Evolutionary conservation across 352 stramenopile genomes (phyloP).

Genomic region (Phytopythium kandeliae): DNA sequence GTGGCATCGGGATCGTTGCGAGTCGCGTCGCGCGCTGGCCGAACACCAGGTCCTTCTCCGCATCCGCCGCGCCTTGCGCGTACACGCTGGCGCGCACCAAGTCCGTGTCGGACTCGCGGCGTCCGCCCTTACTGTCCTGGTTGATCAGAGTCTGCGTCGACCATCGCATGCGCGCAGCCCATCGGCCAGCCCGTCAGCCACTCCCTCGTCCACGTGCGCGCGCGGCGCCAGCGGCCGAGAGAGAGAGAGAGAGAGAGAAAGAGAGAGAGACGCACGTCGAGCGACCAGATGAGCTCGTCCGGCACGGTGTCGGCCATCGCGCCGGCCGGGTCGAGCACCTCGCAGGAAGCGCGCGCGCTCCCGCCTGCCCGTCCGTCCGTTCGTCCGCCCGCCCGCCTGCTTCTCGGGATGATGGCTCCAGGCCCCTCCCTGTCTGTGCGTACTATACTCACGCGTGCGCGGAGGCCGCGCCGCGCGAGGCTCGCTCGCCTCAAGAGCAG

Average conservation of each 20-base stretch:
- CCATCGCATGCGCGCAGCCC: neutral
- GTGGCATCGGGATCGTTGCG: neutral
- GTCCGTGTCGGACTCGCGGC: conserved; percentile 25
- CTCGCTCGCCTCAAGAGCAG: too few species aligned
- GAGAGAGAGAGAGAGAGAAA: too few species aligned
- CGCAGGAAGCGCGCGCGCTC: too few species aligned
- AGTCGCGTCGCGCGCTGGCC: conserved; percentile 13
- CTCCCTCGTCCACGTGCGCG: neutral
- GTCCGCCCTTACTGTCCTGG: conserved; percentile 18
- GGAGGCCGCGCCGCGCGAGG: neutral
- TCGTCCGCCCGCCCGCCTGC: too few species aligned
- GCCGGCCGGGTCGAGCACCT: neutral
- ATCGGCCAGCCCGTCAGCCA: neutral
- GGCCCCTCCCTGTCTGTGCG: too few species aligned
- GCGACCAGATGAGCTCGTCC: conserved; percentile 62
- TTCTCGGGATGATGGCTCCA: too few species aligned
- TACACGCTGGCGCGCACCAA: conserved; percentile 38
- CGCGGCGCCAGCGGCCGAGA: too few species aligned
- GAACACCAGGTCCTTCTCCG: conserved; percentile 44
- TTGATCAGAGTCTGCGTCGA: conserved; percentile 32
- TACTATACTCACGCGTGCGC: too few species aligned
- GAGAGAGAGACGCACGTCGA: conserved; percentile 41
- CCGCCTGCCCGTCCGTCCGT: neutral
- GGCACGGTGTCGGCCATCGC: conserved; percentile 50
- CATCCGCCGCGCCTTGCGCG: conserved; percentile 27